These are phyloP conservation scores for Lipomyces yamanashiensis DNA, from an alignment of 805 yeast species.

Conservation along the genomic window DNA sequence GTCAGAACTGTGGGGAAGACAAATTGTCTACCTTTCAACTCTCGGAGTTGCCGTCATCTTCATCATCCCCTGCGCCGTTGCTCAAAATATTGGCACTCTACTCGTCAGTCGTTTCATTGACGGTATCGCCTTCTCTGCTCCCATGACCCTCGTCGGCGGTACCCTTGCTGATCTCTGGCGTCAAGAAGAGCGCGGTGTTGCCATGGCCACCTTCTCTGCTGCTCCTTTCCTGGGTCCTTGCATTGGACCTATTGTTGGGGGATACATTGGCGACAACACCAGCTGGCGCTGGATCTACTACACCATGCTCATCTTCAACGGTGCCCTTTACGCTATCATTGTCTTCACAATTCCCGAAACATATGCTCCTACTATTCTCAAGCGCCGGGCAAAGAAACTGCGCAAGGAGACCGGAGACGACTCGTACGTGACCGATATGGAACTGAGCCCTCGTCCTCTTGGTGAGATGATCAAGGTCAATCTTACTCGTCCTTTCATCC, in stretches of 20 bases:
- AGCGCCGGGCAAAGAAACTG: slow-evolving; percentile 55
- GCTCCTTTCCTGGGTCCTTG: slow-evolving; percentile 65
- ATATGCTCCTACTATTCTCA: slow-evolving; percentile 58
- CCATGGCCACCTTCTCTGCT: slow-evolving; percentile 68
- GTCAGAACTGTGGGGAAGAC: slow-evolving; percentile 64
- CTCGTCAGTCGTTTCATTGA: slow-evolving; percentile 67
- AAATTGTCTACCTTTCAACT: slow-evolving; percentile 57
- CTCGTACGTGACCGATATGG: slow-evolving; percentile 61
- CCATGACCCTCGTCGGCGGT: slow-evolving; percentile 79
- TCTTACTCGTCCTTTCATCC: slow-evolving; percentile 74
- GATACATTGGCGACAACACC: slow-evolving; percentile 62
- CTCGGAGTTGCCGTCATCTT: slow-evolving; percentile 54
- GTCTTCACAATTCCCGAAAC: slow-evolving; percentile 66
- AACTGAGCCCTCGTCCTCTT: slow-evolving; percentile 74
- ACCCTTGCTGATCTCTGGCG: slow-evolving; percentile 71
- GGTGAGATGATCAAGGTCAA: slow-evolving; percentile 70
- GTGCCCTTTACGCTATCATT: slow-evolving; percentile 56
- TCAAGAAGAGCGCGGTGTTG: slow-evolving; percentile 66
- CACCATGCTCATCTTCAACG: slow-evolving; percentile 64
- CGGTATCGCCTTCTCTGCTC: slow-evolving; percentile 77
- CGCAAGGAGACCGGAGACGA: slow-evolving; percentile 59
- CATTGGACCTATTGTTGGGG: slow-evolving; percentile 67
- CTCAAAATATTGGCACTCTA: slow-evolving; percentile 64
- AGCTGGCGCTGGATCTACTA: slow-evolving; percentile 79
- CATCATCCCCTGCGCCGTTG: slow-evolving; percentile 61